phyloP scores from a whole-genome alignment of 495 filamentous ascomycete species.

The Chaetomium tenue region DNA sequence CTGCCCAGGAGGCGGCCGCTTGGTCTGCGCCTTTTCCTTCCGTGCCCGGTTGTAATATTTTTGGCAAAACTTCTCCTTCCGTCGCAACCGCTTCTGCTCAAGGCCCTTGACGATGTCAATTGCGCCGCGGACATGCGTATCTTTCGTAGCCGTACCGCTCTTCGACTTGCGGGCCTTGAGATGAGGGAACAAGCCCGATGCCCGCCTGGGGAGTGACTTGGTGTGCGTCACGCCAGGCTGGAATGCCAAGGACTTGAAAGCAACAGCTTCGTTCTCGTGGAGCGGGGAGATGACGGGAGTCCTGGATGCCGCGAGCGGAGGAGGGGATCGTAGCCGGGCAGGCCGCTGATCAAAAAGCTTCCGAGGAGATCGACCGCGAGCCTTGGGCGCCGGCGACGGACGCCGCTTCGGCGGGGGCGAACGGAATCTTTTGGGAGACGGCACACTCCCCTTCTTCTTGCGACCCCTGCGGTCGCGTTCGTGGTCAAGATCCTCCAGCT shows the following conservation, averaged over 20 bases:
- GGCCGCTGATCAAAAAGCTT: slow-evolving; percentile 63
- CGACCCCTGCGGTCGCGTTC: slow-evolving; percentile 41
- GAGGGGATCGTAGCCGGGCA: slow-evolving; percentile 67
- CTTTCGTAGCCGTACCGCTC: slow-evolving; percentile 27
- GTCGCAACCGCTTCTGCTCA: slow-evolving; percentile 86
- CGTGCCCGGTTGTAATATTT: slow-evolving; percentile 65
- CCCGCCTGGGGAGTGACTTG: slow-evolving; percentile 71
- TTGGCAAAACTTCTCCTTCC: slow-evolving; percentile 79
- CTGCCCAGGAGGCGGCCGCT: slow-evolving; percentile 67
- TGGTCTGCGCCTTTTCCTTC: slow-evolving; percentile 49
- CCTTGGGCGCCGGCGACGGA: slow-evolving; percentile 50
- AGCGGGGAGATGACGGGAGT: slow-evolving; percentile 51
- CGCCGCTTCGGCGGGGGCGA: slow-evolving; percentile 50
- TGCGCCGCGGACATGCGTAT: slow-evolving; percentile 69
- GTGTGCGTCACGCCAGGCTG: slow-evolving; percentile 64
- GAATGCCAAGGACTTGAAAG: slow-evolving; percentile 60
- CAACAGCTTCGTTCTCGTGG: slow-evolving; percentile 36
- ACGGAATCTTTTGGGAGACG: slow-evolving; percentile 46
- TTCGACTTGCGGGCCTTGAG: slow-evolving; percentile 36
- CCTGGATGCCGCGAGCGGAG: slow-evolving; percentile 33
- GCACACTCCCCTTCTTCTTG: slow-evolving; percentile 37
- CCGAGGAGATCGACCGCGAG: slow-evolving; percentile 52
- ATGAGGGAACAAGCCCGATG: slow-evolving; percentile 64
- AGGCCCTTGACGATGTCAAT: slow-evolving; percentile 97
- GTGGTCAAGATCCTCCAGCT: slow-evolving; percentile 55